phyloP scores from a whole-genome alignment of 441 rosid genomes.

The Lagerstroemia fauriei region DNA sequence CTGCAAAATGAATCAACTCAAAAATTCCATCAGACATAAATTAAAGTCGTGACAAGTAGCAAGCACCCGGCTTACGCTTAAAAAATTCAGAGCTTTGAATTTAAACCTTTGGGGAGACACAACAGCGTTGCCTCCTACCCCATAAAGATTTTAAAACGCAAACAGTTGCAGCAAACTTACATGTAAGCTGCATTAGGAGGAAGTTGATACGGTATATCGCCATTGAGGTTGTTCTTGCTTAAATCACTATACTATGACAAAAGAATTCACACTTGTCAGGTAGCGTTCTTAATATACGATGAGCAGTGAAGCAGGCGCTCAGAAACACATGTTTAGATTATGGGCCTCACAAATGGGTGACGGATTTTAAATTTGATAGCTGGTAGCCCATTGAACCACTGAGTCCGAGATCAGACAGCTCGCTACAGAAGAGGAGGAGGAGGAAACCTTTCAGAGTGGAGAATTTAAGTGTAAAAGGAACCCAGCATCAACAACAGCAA shows the following conservation, averaged over 20 bases:
- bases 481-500: background rate
- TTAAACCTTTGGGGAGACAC: background rate
- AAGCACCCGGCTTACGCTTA: background rate
- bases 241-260: conserved; percentile 70
- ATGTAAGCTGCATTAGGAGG: conserved; percentile 68
- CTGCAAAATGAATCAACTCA: conserved; percentile 47
- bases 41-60: conserved; percentile 2
- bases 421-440: conserved; percentile 44
- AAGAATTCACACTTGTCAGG: conserved; percentile 32
- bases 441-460: background rate
- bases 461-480: background rate
- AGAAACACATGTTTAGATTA: background rate
- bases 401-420: conserved; percentile 64
- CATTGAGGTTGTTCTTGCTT: conserved; percentile 82
- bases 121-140: no score
- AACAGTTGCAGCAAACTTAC: conserved; percentile 42
- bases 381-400: conserved; percentile 81
- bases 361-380: conserved; percentile 73
- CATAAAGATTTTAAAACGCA: background rate
- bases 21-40: background rate
- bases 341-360: conserved; percentile 67
- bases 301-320: background rate
- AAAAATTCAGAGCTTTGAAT: background rate
- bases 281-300: conserved; percentile 17
- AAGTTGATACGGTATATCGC: conserved; percentile 82